These are phyloP conservation scores for Thraustochytrium striatum DNA, from an alignment of 352 stramenopile genomes.

Conservation along the genomic window DNA sequence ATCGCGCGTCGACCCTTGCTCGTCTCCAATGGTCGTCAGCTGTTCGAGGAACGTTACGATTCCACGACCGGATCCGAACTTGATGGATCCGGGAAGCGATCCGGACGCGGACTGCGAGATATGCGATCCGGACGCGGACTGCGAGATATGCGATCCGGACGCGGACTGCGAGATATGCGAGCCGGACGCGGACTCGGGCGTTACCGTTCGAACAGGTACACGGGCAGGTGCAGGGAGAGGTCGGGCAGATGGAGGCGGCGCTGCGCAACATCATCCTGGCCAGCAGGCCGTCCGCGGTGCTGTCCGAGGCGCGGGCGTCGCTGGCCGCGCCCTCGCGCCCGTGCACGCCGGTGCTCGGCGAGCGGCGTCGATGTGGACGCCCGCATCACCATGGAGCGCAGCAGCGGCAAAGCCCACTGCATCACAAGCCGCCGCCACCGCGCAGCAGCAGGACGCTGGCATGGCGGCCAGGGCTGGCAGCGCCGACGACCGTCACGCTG, in stretches of 20 bases:
- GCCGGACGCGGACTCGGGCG: too few relatives aligned
- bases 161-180: too few relatives aligned
- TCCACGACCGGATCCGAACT: too few relatives aligned
- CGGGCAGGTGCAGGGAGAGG: too few relatives aligned
- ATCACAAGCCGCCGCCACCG: not conserved
- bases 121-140: too few relatives aligned
- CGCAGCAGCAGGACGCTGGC: not conserved
- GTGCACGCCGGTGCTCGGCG: not conserved
- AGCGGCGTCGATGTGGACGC: not conserved
- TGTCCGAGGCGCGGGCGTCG: not conserved
- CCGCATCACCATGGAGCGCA: not conserved
- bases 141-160: too few relatives aligned
- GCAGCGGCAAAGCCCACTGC: not conserved
- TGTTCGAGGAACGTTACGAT: too few relatives aligned
- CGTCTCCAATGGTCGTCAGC: too few relatives aligned
- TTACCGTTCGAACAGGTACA: too few relatives aligned
- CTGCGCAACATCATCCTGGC: not conserved
- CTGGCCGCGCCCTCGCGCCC: not conserved
- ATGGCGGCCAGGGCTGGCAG: not conserved
- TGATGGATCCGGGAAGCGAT: too few relatives aligned
- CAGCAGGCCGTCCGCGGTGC: not conserved
- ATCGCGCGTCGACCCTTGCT: too few relatives aligned
- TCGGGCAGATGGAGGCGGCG: not conserved
- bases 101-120: too few relatives aligned
- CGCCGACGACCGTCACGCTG: not conserved